phyloP scores from a whole-genome alignment of 257 asterid species.

The Schizonepeta tenuifolia region DNA sequence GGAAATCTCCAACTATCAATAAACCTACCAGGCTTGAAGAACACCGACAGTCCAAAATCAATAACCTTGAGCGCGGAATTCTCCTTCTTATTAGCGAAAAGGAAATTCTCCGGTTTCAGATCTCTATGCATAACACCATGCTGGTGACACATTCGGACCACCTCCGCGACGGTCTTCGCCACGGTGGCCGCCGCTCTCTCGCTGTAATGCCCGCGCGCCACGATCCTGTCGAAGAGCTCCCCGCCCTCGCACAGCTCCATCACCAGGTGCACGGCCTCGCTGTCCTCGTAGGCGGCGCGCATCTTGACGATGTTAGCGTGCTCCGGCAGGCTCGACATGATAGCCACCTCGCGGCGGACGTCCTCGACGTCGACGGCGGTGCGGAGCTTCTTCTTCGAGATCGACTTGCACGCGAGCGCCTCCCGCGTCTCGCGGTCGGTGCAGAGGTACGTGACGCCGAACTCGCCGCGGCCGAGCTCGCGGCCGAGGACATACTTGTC shows the following conservation, averaged over 20 bases:
- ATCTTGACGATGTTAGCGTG: slow-evolving; percentile 69
- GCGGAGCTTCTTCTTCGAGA: slow-evolving; percentile 77
- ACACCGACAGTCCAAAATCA: slow-evolving; percentile 84
- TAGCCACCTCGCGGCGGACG: slow-evolving; percentile 82
- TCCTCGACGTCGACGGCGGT: slow-evolving; percentile 81
- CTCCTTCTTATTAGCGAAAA: slow-evolving; percentile 83
- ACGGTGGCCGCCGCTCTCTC: slow-evolving; percentile 78
- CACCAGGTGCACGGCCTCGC: slow-evolving; percentile 77
- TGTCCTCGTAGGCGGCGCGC: slow-evolving; percentile 81
- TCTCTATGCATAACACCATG: slow-evolving; percentile 87
- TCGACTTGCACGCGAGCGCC: slow-evolving; percentile 83
- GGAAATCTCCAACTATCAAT: background rate
- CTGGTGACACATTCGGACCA: slow-evolving; percentile 80
- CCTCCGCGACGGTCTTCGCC: slow-evolving; percentile 73
- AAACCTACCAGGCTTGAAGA: slow-evolving; percentile 77
- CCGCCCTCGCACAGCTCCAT: slow-evolving; percentile 94
- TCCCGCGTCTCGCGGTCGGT: slow-evolving; percentile 73
- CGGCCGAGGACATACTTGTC: slow-evolving; percentile 77
- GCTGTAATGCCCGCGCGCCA: slow-evolving; percentile 87
- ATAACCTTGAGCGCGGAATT: slow-evolving; percentile 79
- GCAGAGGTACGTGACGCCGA: slow-evolving; percentile 79
- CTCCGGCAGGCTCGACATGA: slow-evolving; percentile 82
- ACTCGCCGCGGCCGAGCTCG: slow-evolving; percentile 90
- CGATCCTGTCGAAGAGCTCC: slow-evolving; percentile 80
- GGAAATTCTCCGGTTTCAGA: slow-evolving; percentile 88